Base-by-base conservation (phyloP, 1,284 basidiomycete species). In the Marasmius tenuissimus region DNA sequence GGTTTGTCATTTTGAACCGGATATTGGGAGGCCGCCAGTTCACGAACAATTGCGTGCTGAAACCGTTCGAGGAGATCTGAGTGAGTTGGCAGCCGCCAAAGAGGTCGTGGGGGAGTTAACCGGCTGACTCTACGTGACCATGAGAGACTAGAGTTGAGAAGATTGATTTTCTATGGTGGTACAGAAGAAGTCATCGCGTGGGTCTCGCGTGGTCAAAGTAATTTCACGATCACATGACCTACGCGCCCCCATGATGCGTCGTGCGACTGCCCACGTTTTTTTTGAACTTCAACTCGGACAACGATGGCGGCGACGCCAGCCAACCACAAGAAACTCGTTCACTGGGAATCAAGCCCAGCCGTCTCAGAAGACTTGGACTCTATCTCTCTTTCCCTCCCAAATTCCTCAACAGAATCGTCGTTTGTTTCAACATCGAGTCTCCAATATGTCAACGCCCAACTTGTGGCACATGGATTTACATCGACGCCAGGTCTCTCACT, bases 381-480 rank as follows among this genome's bases (percentile, higher is more conserved):
- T 18, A 74, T 79, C 4, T 73, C 58, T 20, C 14, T 53, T 6
- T 38, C 55, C 35, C 42, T 70, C 39, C 77, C 78, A 35, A 76
- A 83, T 59, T 71, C 72, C 37, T 77, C 78, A 8, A 73, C 78
- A n/a, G 76, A 76, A 3, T 79, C 42, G 4, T 45, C 76, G 1
- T 70, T 76, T 40, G 68, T 78, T 34, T 78, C 83, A 33, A 79
- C 80, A 0, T 85, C 85, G 20, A 85, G 78, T 59, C 72, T 91
- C 34, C 85, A 88, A 64, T 91, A 90, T 65, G 80, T 93, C 69
- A 94, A 93, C 72, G 78, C 86, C 20, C 91, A 94, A 68, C 82
- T 95, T 4, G 74, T 92, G 45, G 85, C 91, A 0, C 91, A 95
- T 76, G 94, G 94, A 9, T 95, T 92, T 70, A 76, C 85, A 0